Conservation (phyloP, 768 basidiomycete genomes). For the Lyophyllum atratum region DNA sequence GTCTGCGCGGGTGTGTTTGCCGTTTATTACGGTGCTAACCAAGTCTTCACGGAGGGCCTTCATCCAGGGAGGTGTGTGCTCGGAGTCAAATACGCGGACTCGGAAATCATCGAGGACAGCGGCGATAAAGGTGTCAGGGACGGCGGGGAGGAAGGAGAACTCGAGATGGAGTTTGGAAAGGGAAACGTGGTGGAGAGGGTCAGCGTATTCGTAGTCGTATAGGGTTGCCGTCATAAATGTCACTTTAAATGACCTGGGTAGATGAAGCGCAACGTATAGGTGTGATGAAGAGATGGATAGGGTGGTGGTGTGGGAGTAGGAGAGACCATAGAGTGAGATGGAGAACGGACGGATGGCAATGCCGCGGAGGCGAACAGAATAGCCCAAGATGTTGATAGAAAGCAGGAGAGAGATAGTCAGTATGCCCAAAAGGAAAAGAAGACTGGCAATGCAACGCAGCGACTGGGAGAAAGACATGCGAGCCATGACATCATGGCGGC, state of each 20-base stretch:
- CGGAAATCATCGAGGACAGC: conserved; percentile 37
- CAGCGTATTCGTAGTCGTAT: conserved; percentile 31
- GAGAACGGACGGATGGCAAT: conserved; percentile 5
- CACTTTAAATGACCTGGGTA: conserved; percentile 28
- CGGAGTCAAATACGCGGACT: conserved; percentile 33
- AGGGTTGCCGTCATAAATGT: conserved; percentile 32
- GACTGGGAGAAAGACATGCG: not conserved
- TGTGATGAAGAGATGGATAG: conserved; percentile 16
- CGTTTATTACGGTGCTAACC: conserved; percentile 38
- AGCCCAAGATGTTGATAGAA: not conserved
- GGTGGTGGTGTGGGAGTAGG: conserved; percentile 4
- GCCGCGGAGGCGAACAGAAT: conserved; percentile 1
- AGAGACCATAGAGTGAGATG: conserved; percentile 13
- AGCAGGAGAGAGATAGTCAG: not conserved
- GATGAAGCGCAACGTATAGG: conserved; percentile 25
- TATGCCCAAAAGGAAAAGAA: not conserved
- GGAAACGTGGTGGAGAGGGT: conserved; percentile 24
- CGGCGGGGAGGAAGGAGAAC: conserved; percentile 40
- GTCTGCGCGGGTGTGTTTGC: conserved; percentile 41
- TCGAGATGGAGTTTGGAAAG: conserved; percentile 20
- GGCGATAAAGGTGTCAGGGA: conserved; percentile 36
- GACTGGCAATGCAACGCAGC: not conserved
- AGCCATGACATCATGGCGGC: conserved; percentile 2
- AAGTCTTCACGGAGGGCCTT: conserved; percentile 36
- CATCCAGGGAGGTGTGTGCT: conserved; percentile 38